phyloP scores from a whole-genome alignment of 176 grass and related monocot genomes.

The Microstegium vimineum region DNA sequence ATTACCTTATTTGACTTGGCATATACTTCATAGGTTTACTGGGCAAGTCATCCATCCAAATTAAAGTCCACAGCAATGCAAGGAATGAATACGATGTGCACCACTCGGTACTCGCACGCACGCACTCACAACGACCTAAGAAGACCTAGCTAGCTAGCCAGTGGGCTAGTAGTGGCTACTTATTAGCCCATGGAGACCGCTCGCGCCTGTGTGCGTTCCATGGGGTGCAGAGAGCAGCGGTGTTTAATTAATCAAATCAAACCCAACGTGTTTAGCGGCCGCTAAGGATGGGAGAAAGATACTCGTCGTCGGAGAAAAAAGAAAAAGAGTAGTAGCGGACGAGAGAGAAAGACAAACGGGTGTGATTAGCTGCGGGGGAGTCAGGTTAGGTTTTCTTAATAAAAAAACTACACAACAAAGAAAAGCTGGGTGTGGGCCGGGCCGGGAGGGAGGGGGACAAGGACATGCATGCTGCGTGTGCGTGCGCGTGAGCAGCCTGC shows the following conservation, averaged over 20 bases:
- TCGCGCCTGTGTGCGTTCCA: not conserved
- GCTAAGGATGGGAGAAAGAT: not conserved
- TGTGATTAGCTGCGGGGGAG: not conserved
- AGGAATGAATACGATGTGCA: not conserved
- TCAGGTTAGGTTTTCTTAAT: not conserved
- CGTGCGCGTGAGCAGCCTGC: not conserved
- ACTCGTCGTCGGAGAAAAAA: not conserved
- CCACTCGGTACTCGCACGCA: not conserved
- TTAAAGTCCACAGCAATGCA: not conserved
- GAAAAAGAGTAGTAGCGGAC: too few species aligned
- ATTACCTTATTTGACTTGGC: not conserved
- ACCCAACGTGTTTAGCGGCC: not conserved
- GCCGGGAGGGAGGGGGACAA: not conserved
- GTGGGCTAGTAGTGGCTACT: too few species aligned
- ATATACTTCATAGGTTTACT: not conserved
- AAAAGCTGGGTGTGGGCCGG: too few species aligned
- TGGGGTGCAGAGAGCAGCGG: not conserved
- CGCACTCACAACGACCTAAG: not conserved
- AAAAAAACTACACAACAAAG: not conserved
- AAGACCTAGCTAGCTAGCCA: not conserved
- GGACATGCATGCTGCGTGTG: conserved; percentile 4
- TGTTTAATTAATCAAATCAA: not conserved
- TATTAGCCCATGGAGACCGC: not conserved
- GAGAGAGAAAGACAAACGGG: not conserved
- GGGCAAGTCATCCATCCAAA: not conserved